These are phyloP conservation scores for Harringtonia aguacate DNA, from an alignment of 2,329 filamentous ascomycete genomes.

Conservation along the genomic window DNA sequence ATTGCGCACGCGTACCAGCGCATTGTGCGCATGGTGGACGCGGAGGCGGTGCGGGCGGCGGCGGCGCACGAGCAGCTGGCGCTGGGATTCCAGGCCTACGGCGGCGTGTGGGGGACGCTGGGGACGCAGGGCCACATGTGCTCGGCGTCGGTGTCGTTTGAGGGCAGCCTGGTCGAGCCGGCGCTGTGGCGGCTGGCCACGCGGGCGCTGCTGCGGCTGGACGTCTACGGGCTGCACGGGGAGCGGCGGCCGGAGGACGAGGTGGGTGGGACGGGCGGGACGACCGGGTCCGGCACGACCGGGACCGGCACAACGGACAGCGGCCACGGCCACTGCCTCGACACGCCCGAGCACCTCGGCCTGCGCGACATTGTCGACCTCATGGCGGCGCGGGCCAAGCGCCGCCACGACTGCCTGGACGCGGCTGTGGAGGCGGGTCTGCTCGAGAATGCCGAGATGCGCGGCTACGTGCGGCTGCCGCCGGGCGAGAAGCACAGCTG, in stretches of 20 bases:
- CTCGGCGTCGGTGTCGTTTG: conserved; percentile 19
- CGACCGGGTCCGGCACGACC: not conserved
- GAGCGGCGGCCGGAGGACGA: not conserved
- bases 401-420: conserved; percentile 40
- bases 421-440: conserved; percentile 28
- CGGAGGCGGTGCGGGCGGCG: conserved; percentile 34
- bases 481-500: conserved; percentile 32
- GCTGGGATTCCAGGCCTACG: conserved; percentile 35
- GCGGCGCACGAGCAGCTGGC: conserved; percentile 27
- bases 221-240: conserved; percentile 41
- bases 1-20: conserved; percentile 45
- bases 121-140: conserved; percentile 17
- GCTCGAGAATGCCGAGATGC: conserved; percentile 11
- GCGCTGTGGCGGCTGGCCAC: conserved; percentile 42
- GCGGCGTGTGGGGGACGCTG: conserved; percentile 35
- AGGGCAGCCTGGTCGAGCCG: conserved; percentile 37
- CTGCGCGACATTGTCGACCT: conserved; percentile 42
- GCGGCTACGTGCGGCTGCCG: conserved; percentile 20
- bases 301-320: too few relatives aligned
- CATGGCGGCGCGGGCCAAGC: conserved; percentile 39
- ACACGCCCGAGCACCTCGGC: conserved; percentile 33
- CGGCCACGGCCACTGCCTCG: too few relatives aligned
- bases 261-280: not conserved
- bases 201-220: conserved; percentile 41
- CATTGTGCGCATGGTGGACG: conserved; percentile 44